phyloP scores from a whole-genome alignment of 768 basidiomycete genomes.

The Kwoniella dejecticola region DNA sequence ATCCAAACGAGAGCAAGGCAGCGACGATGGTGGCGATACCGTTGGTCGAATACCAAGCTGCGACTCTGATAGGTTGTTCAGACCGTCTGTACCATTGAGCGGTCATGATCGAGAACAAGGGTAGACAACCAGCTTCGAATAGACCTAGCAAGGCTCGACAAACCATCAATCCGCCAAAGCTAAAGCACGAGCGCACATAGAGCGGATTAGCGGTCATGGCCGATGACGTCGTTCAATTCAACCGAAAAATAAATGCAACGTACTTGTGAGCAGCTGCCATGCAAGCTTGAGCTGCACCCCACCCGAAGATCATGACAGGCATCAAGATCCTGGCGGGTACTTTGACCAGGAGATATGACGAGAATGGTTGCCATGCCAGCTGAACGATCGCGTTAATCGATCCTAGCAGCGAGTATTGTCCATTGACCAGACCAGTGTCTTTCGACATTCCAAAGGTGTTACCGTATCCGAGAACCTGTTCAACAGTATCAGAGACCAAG shows the following conservation, averaged over 20 bases:
- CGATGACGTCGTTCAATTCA: too few species aligned
- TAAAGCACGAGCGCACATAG: neutral
- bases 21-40: constrained; percentile 48
- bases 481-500: neutral
- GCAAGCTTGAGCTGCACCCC: constrained; percentile 42
- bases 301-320: constrained; percentile 51
- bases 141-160: constrained; percentile 53
- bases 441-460: constrained; percentile 48
- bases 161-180: constrained; percentile 26
- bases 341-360: constrained; percentile 50
- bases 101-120: constrained; percentile 44
- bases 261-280: constrained; percentile 40
- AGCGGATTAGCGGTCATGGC: neutral
- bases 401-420: constrained; percentile 42
- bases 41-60: constrained; percentile 51
- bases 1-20: constrained; percentile 40
- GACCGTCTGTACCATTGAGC: constrained; percentile 41
- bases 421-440: constrained; percentile 36
- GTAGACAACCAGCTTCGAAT: constrained; percentile 49
- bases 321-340: constrained; percentile 46
- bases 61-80: constrained; percentile 42
- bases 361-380: constrained; percentile 53
- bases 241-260: too few species aligned
- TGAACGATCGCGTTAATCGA: constrained; percentile 50
- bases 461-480: constrained; percentile 40